Evolutionary conservation across 257 asterid genomes (phyloP).

Genomic region (Paraleonurus japonicus): DNA sequence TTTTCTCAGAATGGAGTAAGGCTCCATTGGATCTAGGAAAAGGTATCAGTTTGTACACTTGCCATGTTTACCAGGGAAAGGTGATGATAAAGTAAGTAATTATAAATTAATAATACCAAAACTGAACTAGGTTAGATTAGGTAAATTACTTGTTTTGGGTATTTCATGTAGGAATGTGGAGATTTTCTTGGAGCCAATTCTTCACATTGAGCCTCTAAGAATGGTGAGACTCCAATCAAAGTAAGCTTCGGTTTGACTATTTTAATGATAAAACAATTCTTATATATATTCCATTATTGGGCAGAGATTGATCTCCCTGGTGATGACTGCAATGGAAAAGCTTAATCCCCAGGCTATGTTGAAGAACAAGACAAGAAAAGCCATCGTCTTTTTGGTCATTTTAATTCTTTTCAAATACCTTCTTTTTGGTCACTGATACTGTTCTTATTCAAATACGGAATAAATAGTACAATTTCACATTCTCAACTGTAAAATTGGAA

Average conservation of each 20-base stretch:
- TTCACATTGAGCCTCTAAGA: constrained; percentile 53
- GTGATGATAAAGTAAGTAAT: constrained; percentile 53
- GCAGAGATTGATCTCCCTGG: constrained; percentile 41
- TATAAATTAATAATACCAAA: not conserved
- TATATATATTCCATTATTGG: constrained; percentile 3
- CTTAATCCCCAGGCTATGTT: constrained; percentile 26
- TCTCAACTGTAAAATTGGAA: not conserved
- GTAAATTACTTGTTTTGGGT: not conserved
- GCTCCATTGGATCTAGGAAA: constrained; percentile 54
- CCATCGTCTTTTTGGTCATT: constrained; percentile 23
- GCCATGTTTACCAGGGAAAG: constrained; percentile 62
- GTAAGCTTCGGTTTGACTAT: not conserved
- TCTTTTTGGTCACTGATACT: constrained; percentile 19
- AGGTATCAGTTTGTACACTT: constrained; percentile 62
- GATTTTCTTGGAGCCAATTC: constrained; percentile 66
- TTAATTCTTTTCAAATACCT: constrained; percentile 13
- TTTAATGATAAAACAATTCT: not conserved
- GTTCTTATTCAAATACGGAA: constrained; percentile 16
- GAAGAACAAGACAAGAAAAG: constrained; percentile 29
- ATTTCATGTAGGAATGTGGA: constrained; percentile 53
- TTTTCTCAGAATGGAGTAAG: constrained; percentile 47
- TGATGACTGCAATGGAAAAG: constrained; percentile 39
- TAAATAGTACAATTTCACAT: not conserved
- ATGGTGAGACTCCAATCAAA: constrained; percentile 44
- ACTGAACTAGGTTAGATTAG: not conserved